A percentile compares a stretch with the other conserved stretches of the same genome.
Conservation (phyloP, 768 basidiomycete species). For the Hygrophorus pudorinus region DNA sequence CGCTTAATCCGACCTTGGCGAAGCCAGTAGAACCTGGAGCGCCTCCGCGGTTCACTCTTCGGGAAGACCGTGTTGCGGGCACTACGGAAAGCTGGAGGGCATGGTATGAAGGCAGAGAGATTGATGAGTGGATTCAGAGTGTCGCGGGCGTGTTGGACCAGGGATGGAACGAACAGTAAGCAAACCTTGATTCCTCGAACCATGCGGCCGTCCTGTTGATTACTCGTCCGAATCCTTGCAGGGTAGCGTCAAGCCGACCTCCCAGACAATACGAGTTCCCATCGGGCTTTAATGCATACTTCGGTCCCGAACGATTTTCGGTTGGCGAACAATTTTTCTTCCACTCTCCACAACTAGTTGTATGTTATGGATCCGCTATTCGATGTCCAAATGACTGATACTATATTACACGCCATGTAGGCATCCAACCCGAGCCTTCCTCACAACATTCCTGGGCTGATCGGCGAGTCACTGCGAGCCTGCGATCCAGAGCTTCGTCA, state of each 20-base stretch:
- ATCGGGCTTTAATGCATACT: constrained; percentile 80
- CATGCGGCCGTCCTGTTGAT: background rate
- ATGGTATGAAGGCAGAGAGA: constrained; percentile 74
- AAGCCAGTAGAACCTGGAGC: constrained; percentile 67
- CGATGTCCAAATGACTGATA: background rate
- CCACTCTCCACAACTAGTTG: constrained; percentile 49
- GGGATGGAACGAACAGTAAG: constrained; percentile 85
- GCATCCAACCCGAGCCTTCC: constrained; percentile 58
- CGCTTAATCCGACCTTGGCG: constrained; percentile 6
- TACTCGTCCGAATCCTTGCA: constrained; percentile 17
- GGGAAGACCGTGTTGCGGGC: constrained; percentile 60
- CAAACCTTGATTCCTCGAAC: background rate
- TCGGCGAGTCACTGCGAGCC: constrained; percentile 67
- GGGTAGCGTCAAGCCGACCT: constrained; percentile 47
- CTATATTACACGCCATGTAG: constrained; percentile 14
- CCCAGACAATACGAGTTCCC: constrained; percentile 87
- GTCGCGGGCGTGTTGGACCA: constrained; percentile 79
- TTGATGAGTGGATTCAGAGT: constrained; percentile 91
- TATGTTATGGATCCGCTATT: constrained; percentile 17
- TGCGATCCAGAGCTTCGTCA: constrained; percentile 91
- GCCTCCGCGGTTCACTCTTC: constrained; percentile 56
- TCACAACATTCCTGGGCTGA: constrained; percentile 65
- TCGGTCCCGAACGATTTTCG: constrained; percentile 70
- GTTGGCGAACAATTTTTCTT: constrained; percentile 88
- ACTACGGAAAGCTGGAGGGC: constrained; percentile 76